phyloP scores from a whole-genome alignment of 1,139 yeast genomes.

The Candida tropicalis region DNA sequence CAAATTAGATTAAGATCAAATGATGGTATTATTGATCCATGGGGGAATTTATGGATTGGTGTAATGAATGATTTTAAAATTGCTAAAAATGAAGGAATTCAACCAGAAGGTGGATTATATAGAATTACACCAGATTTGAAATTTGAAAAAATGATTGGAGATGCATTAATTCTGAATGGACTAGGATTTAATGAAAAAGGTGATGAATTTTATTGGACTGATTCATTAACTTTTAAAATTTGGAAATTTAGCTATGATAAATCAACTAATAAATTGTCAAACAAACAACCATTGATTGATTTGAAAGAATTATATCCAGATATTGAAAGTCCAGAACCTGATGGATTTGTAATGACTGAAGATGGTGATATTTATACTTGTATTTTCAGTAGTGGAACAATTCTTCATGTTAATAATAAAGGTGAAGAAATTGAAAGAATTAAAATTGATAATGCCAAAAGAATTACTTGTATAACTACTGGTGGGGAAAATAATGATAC shows the following conservation, averaged over 20 bases:
- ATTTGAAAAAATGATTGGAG: constrained; percentile 34
- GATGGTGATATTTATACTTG: constrained; percentile 71
- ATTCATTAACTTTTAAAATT: constrained; percentile 60
- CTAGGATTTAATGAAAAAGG: constrained; percentile 64
- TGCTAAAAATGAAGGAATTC: constrained; percentile 22
- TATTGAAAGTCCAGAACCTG: constrained; percentile 62
- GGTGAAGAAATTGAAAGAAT: constrained; percentile 59
- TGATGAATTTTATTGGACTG: constrained; percentile 67
- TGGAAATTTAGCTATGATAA: constrained; percentile 64
- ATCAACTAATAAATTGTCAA: constrained; percentile 44
- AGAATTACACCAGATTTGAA: constrained; percentile 39
- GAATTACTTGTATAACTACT: constrained; percentile 69
- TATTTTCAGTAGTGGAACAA: constrained; percentile 61
- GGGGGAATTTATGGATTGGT: constrained; percentile 73
- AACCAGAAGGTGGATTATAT: constrained; percentile 48
- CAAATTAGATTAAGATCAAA: constrained; percentile 57
- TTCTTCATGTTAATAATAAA: constrained; percentile 51
- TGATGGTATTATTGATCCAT: constrained; percentile 71
- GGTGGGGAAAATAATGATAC: constrained; percentile 66
- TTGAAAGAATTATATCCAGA: constrained; percentile 31
- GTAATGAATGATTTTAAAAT: constrained; percentile 64
- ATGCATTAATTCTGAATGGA: constrained; percentile 70
- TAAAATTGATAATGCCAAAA: constrained; percentile 56
- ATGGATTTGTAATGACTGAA: constrained; percentile 70
- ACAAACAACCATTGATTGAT: constrained; percentile 47